Evolutionary conservation across 2,329 filamentous ascomycete species (phyloP).

Genomic region (Aspergillus ochraceoroseus): DNA sequence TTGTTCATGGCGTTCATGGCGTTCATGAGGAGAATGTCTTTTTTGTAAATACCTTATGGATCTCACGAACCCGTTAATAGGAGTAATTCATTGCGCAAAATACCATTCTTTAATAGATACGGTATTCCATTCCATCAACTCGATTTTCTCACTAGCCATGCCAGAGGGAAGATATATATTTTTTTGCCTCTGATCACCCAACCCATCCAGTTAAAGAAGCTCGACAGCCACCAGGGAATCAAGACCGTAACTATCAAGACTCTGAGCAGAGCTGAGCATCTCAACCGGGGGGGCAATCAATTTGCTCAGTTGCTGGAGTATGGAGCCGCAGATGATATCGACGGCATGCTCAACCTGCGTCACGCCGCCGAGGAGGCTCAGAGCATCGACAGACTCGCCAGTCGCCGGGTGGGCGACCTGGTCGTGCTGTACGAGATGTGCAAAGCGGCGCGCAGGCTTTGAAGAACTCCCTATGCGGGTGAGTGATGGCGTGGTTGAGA

Average conservation of each 20-base stretch:
- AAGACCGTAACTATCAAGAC: slow-evolving; percentile 8
- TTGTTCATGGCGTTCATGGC: too few relatives aligned
- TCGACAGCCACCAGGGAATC: slow-evolving; percentile 9
- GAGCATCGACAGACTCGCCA: slow-evolving; percentile 6
- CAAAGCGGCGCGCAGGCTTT: slow-evolving; percentile 4
- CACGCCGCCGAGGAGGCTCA: slow-evolving; percentile 2
- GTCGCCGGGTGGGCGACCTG: not conserved
- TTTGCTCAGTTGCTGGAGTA: slow-evolving; percentile 12
- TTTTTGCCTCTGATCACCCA: too few relatives aligned
- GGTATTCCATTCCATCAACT: too few relatives aligned
- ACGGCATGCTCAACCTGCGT: slow-evolving; percentile 6
- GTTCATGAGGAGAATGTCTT: too few relatives aligned
- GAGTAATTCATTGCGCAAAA: too few relatives aligned
- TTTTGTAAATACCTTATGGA: too few relatives aligned
- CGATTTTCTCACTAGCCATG: too few relatives aligned
- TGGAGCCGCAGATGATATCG: slow-evolving; percentile 5
- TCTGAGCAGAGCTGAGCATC: slow-evolving; percentile 6
- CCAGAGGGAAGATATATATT: too few relatives aligned
- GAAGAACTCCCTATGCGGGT: not conserved
- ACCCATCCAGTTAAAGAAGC: slow-evolving; percentile 8
- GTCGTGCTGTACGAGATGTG: slow-evolving; percentile 5
- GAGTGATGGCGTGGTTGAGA: slow-evolving; percentile 8
- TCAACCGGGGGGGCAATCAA: slow-evolving; percentile 7
- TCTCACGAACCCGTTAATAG: too few relatives aligned
- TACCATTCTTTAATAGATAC: too few relatives aligned